Evolutionary conservation across 768 basidiomycete genomes (phyloP).

Genomic region (Tubosaeta sp.): DNA sequence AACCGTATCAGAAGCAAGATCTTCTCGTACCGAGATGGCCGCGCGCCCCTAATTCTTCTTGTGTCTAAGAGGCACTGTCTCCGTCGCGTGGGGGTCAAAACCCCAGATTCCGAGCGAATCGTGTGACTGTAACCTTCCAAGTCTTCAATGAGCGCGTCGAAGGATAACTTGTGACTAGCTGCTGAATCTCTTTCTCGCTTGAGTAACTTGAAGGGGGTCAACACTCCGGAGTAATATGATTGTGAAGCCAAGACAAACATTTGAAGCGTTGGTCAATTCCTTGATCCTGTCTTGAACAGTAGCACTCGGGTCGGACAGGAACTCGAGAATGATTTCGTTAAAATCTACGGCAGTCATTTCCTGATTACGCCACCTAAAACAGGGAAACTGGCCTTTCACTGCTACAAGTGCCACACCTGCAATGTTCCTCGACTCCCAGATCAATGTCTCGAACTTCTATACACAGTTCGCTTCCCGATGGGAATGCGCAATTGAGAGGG

Average conservation of each 20-base stretch:
- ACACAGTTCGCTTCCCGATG: not conserved
- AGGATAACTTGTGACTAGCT: constrained; percentile 6
- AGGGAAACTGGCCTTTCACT: constrained; percentile 7
- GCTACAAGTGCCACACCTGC: constrained; percentile 14
- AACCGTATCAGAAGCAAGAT: not conserved
- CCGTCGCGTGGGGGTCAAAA: not conserved
- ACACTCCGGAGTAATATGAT: not conserved
- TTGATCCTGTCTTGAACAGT: constrained; percentile 10
- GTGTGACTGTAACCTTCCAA: constrained; percentile 2
- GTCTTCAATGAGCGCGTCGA: constrained; percentile 9
- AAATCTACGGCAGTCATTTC: constrained; percentile 9
- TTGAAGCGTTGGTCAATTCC: constrained; percentile 9
- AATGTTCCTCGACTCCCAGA: constrained; percentile 18
- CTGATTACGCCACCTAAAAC: not conserved
- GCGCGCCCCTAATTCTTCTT: not conserved
- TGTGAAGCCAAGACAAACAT: not conserved
- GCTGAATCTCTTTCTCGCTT: constrained; percentile 8
- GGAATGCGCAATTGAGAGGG: not conserved
- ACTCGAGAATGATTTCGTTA: constrained; percentile 18
- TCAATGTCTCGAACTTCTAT: constrained; percentile 11
- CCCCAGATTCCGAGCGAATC: not conserved
- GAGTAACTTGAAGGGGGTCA: constrained; percentile 8
- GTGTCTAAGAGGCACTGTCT: not conserved
- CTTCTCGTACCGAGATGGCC: constrained; percentile 1
- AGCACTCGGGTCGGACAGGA: constrained; percentile 9